Conservation (phyloP, 257 asterid species). For the Solanum clarkiae region DNA sequence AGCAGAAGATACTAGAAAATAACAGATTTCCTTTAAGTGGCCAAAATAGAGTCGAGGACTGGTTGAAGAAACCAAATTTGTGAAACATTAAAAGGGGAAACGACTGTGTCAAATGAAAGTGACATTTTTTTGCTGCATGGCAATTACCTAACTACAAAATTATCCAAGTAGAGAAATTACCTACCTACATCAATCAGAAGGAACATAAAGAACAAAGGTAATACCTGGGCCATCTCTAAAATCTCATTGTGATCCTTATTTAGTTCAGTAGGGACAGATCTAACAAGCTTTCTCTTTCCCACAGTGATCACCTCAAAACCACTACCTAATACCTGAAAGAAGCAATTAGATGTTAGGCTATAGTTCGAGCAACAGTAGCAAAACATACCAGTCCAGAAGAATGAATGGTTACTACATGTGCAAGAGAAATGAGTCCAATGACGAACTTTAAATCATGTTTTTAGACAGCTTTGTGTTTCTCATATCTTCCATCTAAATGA, state of each 20-base stretch:
- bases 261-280: slow-evolving; percentile 97
- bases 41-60: not conserved
- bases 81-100: not conserved
- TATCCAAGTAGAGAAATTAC: not conserved
- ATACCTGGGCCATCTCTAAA: slow-evolving; percentile 95
- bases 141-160: not conserved
- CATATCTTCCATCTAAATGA: not conserved
- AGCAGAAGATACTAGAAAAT: no score
- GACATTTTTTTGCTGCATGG: not conserved
- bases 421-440: not conserved
- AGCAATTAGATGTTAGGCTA: not conserved
- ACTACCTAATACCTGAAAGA: slow-evolving; percentile 70
- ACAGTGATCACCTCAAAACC: slow-evolving; percentile 94
- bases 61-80: not conserved
- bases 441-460: not conserved
- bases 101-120: not conserved
- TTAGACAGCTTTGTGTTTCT: not conserved
- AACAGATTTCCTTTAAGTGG: not conserved
- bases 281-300: slow-evolving; percentile 80
- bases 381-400: not conserved
- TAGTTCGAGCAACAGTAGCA: not conserved
- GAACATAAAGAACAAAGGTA: not conserved
- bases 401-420: not conserved
- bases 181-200: not conserved
- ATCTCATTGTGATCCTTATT: slow-evolving; percentile 95